These are phyloP conservation scores for Hortiboletus campestris DNA, from an alignment of 768 basidiomycete genomes.

Conservation along the genomic window DNA sequence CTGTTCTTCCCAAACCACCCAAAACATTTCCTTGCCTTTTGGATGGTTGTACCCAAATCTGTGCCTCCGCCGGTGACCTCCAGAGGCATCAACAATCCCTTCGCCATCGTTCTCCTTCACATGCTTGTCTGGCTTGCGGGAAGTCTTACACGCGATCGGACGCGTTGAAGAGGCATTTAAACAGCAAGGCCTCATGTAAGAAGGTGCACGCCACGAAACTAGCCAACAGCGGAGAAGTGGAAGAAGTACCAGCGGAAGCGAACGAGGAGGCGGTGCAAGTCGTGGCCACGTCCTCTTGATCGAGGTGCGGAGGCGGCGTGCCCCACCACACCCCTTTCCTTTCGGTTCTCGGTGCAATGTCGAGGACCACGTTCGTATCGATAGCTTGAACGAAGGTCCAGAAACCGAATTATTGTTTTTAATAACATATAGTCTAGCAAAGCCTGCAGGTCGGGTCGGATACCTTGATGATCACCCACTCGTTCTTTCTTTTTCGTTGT, in stretches of 20 bases:
- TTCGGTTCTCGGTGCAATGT: background rate
- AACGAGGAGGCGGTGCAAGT: slow-evolving; percentile 15
- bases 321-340: background rate
- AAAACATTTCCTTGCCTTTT: slow-evolving; percentile 25
- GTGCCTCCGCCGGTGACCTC: slow-evolving; percentile 29
- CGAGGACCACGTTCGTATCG: background rate
- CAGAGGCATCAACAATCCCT: slow-evolving; percentile 31
- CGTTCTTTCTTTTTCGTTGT: background rate
- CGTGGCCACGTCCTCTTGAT: slow-evolving; percentile 5
- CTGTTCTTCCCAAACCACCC: slow-evolving; percentile 5
- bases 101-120: slow-evolving; percentile 23
- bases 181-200: slow-evolving; percentile 28
- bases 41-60: slow-evolving; percentile 27
- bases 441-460: slow-evolving; percentile 10
- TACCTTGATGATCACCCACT: background rate
- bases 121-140: slow-evolving; percentile 23
- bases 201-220: slow-evolving; percentile 19
- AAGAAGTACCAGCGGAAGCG: slow-evolving; percentile 17
- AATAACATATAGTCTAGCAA: background rate
- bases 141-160: slow-evolving; percentile 31
- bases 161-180: slow-evolving; percentile 35
- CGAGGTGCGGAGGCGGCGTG: slow-evolving; percentile 22
- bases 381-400: background rate
- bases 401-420: background rate
- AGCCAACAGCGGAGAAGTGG: background rate